Conservation (phyloP, 169 alveolate genomes). For the Haemoproteus tartakovskyi region DNA sequence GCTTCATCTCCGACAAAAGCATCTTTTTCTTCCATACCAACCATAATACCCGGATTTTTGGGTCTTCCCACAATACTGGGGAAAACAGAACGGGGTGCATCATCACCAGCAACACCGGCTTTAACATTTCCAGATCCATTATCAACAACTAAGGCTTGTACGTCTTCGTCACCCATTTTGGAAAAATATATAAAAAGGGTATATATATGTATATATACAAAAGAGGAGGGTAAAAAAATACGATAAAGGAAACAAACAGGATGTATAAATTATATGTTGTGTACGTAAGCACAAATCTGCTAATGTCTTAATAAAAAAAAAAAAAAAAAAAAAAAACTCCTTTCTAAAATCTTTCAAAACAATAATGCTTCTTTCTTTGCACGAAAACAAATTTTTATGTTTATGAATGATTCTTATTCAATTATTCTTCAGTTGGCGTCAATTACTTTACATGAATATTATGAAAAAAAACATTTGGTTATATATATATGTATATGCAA, state of each 20-base stretch:
- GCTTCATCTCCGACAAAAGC: constrained; percentile 99
- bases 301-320: not conserved
- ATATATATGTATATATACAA: not conserved
- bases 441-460: too few species aligned
- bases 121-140: constrained; percentile 99
- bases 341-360: too few species aligned
- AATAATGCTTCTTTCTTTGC: too few species aligned
- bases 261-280: too few species aligned
- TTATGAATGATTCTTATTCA: too few species aligned
- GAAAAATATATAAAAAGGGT: not conserved
- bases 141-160: constrained; percentile 95
- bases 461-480: too few species aligned
- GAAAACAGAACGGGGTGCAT: constrained; percentile 98
- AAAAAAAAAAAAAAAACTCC: too few species aligned
- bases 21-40: constrained; percentile 96
- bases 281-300: too few species aligned
- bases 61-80: constrained; percentile 99
- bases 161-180: constrained; percentile 44
- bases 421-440: too few species aligned
- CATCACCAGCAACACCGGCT: constrained; percentile 99
- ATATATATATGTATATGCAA: too few species aligned
- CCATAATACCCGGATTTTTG: constrained; percentile 92
- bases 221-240: not conserved
- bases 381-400: too few species aligned
- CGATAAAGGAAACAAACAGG: too few species aligned